Conservation (phyloP, 1,284 basidiomycete species). For the Thecaphora frezii region DNA sequence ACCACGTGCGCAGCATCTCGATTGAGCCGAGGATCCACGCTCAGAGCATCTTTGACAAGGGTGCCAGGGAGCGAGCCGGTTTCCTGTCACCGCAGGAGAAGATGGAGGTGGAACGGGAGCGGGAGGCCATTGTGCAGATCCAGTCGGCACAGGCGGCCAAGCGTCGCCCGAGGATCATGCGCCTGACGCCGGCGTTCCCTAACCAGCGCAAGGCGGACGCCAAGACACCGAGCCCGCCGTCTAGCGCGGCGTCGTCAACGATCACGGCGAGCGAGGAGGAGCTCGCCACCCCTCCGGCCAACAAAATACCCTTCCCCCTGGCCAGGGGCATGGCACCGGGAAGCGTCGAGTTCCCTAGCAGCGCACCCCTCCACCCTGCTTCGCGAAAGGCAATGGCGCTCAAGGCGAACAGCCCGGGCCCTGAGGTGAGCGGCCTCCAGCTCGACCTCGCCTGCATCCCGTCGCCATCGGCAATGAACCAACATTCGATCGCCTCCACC, state of each 20-base stretch:
- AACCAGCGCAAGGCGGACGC: background rate
- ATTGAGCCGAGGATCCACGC: slow-evolving; percentile 31
- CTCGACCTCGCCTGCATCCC: slow-evolving; percentile 48
- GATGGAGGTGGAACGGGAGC: slow-evolving; percentile 23
- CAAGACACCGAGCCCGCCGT: slow-evolving; percentile 33
- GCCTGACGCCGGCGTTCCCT: slow-evolving; percentile 42
- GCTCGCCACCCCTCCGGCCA: slow-evolving; percentile 18
- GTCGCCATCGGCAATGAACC: slow-evolving; percentile 30
- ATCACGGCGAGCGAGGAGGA: slow-evolving; percentile 27
- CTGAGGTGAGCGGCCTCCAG: slow-evolving; percentile 44
- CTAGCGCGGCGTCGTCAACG: slow-evolving; percentile 20
- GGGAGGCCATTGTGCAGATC: slow-evolving; percentile 27
- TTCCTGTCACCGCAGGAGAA: slow-evolving; percentile 19
- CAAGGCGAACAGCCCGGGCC: slow-evolving; percentile 35
- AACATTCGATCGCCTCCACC: slow-evolving; percentile 13
- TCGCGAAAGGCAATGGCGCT: slow-evolving; percentile 45
- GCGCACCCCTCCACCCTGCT: slow-evolving; percentile 26
- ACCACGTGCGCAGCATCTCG: slow-evolving; percentile 32
- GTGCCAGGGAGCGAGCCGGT: slow-evolving; percentile 22
- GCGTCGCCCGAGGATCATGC: slow-evolving; percentile 41
- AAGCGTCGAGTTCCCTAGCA: background rate
- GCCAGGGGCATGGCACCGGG: slow-evolving; percentile 8
- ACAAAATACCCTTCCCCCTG: slow-evolving; percentile 29
- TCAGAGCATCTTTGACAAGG: slow-evolving; percentile 19
- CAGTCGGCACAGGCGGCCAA: slow-evolving; percentile 37